Percentiles rank a stretch among this genome's conserved stretches.
Conservation (phyloP, 2,329 filamentous ascomycete genomes). For the Trichoderma arundinaceum region DNA sequence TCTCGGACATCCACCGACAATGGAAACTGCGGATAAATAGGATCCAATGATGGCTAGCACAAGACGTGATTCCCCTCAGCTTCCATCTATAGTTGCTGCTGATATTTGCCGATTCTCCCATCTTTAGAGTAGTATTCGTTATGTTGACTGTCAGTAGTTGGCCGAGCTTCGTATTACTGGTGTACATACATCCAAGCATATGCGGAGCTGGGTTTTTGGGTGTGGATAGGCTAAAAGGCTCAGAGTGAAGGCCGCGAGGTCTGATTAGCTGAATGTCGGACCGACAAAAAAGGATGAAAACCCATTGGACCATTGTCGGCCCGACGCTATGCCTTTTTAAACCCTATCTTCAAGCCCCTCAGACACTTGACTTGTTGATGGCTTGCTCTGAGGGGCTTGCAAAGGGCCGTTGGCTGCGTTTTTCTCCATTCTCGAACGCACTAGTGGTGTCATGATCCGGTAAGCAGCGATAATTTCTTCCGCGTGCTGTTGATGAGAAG, state of each 20-base stretch:
- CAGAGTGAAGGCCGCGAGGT: neutral
- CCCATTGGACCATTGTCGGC: slow-evolving; percentile 13
- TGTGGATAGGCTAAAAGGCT: neutral
- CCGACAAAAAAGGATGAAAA: neutral
- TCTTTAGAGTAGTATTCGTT: neutral
- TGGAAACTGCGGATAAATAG: neutral
- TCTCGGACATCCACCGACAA: neutral
- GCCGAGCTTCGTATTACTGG: neutral
- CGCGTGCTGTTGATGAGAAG: neutral
- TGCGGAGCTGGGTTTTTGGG: neutral
- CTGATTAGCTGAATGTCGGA: slow-evolving; percentile 28
- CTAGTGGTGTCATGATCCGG: neutral
- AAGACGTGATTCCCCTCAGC: too few relatives aligned
- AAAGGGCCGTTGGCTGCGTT: neutral
- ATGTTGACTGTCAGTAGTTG: neutral
- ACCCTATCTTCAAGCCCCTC: neutral
- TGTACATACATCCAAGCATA: neutral
- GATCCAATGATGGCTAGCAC: neutral
- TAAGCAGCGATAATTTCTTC: neutral
- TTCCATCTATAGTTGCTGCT: neutral
- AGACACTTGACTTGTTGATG: neutral
- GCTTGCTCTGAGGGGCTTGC: neutral
- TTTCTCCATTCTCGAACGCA: neutral
- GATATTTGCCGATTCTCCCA: neutral
- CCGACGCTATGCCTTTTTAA: slow-evolving; percentile 22